phyloP scores from a whole-genome alignment of 2,329 filamentous ascomycete genomes.

The Tolypocladium inflatum region DNA sequence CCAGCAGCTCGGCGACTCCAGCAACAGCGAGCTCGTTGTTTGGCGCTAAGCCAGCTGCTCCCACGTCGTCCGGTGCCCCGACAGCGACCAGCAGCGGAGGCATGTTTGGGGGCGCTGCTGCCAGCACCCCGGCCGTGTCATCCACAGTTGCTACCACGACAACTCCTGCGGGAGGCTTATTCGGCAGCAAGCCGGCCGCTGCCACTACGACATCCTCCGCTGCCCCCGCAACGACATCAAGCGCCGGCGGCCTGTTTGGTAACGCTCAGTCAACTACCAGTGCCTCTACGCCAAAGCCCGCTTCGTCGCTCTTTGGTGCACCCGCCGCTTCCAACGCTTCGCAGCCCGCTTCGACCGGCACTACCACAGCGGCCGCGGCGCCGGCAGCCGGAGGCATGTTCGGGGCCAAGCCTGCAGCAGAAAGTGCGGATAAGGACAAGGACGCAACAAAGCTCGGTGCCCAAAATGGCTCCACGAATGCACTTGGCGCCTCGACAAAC shows the following conservation, averaged over 20 bases:
- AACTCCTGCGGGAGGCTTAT: constrained; percentile 16
- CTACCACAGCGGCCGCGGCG: constrained; percentile 18
- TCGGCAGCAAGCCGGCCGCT: constrained; percentile 22
- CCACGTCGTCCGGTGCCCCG: constrained; percentile 4
- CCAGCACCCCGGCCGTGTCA: constrained; percentile 12
- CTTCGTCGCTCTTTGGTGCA: constrained; percentile 7
- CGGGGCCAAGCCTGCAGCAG: constrained; percentile 22
- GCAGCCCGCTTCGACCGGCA: constrained; percentile 15
- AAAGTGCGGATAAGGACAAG: constrained; percentile 12
- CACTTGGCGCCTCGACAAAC: constrained; percentile 62
- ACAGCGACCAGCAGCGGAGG: constrained; percentile 17
- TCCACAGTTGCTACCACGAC: constrained; percentile 16
- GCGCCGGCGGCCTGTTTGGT: constrained; percentile 22
- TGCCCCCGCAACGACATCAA: constrained; percentile 18
- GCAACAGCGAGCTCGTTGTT: constrained; percentile 24
- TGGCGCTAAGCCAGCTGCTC: constrained; percentile 27
- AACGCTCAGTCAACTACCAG: constrained; percentile 9
- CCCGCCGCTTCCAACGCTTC: constrained; percentile 14
- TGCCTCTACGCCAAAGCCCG: constrained; percentile 6
- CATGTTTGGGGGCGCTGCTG: constrained; percentile 22
- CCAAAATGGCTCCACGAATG: constrained; percentile 22
- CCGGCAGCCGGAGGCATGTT: constrained; percentile 19
- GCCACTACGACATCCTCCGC: constrained; percentile 15
- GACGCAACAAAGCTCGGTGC: constrained; percentile 19
- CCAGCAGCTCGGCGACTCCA: constrained; percentile 12